Evolutionary conservation across 768 basidiomycete genomes (phyloP).

Genomic region (Suillus brevipes): DNA sequence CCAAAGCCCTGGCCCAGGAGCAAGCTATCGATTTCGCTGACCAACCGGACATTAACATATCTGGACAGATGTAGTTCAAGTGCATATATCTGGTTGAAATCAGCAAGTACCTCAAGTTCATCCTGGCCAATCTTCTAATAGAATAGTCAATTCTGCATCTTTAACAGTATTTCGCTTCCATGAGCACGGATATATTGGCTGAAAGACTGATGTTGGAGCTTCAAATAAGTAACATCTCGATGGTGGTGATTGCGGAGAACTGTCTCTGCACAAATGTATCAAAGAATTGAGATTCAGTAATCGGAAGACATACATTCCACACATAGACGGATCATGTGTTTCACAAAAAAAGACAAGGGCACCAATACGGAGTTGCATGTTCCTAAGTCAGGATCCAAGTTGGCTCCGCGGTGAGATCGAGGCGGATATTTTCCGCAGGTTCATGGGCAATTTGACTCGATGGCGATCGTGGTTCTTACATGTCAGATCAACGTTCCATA

Average conservation of each 20-base stretch:
- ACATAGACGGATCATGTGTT: not conserved
- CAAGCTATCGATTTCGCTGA: constrained; percentile 17
- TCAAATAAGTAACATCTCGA: not conserved
- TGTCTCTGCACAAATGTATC: not conserved
- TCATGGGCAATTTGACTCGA: not conserved
- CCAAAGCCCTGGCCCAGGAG: constrained; percentile 18
- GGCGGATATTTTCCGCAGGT: not conserved
- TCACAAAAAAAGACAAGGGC: not conserved
- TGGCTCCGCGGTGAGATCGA: not conserved
- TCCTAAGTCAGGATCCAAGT: not conserved
- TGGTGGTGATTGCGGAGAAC: not conserved
- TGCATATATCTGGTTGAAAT: not conserved
- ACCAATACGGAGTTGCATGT: not conserved
- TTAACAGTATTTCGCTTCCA: not conserved
- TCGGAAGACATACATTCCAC: not conserved
- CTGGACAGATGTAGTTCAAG: constrained; percentile 8
- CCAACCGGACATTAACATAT: constrained; percentile 29
- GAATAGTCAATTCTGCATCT: not conserved
- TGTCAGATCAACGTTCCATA: not conserved
- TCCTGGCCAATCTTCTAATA: not conserved
- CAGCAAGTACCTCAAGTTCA: not conserved
- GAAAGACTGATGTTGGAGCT: not conserved
- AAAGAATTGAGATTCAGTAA: not conserved
- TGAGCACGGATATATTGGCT: not conserved
- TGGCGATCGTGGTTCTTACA: not conserved